phyloP scores from a whole-genome alignment of 169 alveolate genomes.

The Plasmodium yoelii region DNA sequence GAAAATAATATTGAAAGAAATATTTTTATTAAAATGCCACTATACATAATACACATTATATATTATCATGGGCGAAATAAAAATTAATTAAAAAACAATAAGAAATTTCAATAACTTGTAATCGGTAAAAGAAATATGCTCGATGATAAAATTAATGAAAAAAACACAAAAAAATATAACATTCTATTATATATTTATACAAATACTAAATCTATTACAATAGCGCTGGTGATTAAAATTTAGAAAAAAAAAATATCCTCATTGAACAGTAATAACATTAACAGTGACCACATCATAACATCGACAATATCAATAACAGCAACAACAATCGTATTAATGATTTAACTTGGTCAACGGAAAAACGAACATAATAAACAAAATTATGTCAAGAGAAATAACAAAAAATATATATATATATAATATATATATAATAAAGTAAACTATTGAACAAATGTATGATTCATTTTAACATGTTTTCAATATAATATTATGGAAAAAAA shows the following conservation, averaged over 20 bases:
- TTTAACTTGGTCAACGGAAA: constrained; percentile 40
- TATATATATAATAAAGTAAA: constrained; percentile 33
- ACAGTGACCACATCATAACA: constrained; percentile 29
- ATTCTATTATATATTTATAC: constrained; percentile 24
- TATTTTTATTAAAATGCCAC: too few species aligned
- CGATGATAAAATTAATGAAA: neutral
- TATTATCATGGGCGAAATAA: too few species aligned
- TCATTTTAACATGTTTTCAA: constrained; percentile 71
- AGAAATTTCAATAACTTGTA: too few species aligned
- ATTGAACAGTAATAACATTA: constrained; percentile 5
- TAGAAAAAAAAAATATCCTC: constrained; percentile 29
- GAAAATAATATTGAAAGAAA: too few species aligned
- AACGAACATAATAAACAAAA: constrained; percentile 40
- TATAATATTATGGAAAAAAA: constrained; percentile 40
- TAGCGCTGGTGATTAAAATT: constrained; percentile 31
- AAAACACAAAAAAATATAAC: neutral
- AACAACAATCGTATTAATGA: constrained; percentile 6
- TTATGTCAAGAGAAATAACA: constrained; percentile 15
- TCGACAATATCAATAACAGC: constrained; percentile 8
- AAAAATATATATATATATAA: constrained; percentile 28
- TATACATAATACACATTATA: too few species aligned
- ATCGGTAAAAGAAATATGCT: neutral
- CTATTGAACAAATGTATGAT: constrained; percentile 75
- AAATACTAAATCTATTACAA: constrained; percentile 30
- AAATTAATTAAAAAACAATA: too few species aligned